A percentile compares a stretch with the other conserved stretches of the same genome.
Evolutionary conservation across 768 basidiomycete genomes (phyloP).

Genomic region (Phaffia australis): DNA sequence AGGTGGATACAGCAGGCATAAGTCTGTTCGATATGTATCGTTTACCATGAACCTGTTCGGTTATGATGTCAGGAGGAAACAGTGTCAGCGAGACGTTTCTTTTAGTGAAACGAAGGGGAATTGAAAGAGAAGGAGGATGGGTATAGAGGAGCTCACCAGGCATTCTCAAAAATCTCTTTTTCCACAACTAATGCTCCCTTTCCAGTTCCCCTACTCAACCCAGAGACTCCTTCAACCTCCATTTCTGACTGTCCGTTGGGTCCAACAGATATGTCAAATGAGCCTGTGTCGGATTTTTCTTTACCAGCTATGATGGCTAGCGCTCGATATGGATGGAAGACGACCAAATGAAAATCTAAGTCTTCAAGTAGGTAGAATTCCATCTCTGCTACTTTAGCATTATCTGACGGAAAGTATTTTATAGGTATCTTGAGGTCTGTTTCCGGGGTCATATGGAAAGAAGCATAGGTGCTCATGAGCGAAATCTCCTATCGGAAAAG

Average conservation of each 20-base stretch:
- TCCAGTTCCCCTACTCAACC: conserved; percentile 34
- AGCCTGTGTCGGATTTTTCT: conserved; percentile 42
- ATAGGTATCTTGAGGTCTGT: conserved; percentile 35
- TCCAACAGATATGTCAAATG: conserved; percentile 24
- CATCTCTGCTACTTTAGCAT: conserved; percentile 92
- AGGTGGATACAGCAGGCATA: conserved; percentile 89
- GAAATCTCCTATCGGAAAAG: background rate
- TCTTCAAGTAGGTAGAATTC: conserved; percentile 97
- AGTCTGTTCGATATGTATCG: conserved; percentile 84
- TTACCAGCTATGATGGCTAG: conserved; percentile 65
- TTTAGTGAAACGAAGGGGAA: background rate
- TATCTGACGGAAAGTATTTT: conserved; percentile 74
- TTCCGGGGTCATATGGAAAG: background rate
- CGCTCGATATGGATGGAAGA: conserved; percentile 92
- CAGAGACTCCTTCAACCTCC: conserved; percentile 29
- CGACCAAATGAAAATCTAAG: conserved; percentile 81
- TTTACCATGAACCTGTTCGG: conserved; percentile 82
- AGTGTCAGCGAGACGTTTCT: background rate
- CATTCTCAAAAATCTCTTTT: conserved; percentile 64
- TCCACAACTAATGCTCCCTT: conserved; percentile 37
- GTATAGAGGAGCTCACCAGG: conserved; percentile 53
- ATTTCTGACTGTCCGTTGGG: conserved; percentile 1
- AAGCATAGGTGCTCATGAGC: background rate
- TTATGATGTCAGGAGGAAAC: background rate
- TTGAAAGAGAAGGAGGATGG: background rate